phyloP scores from a whole-genome alignment of 2,329 filamentous ascomycete species.

The Phymatotrichopsis omnivora region DNA sequence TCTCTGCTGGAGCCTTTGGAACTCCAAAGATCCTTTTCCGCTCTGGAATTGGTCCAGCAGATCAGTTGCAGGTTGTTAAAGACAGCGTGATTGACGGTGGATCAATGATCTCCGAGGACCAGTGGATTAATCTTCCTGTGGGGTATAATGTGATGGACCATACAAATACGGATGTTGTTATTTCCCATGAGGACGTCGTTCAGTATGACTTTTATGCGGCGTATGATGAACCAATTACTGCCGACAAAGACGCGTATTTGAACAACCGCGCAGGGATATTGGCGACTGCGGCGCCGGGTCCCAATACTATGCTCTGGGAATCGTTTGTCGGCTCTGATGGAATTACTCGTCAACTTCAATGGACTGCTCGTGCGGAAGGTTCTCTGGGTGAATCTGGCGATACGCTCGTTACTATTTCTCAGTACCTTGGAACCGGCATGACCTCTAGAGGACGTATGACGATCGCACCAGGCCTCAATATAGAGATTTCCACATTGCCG shows the following conservation, averaged over 20 bases:
- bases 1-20: slow-evolving; percentile 60
- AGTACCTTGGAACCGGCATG: slow-evolving; percentile 45
- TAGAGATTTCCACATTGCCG: slow-evolving; percentile 47
- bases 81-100: slow-evolving; percentile 41
- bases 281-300: slow-evolving; percentile 40
- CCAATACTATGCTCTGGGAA: slow-evolving; percentile 30
- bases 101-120: slow-evolving; percentile 41
- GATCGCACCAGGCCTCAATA: slow-evolving; percentile 36
- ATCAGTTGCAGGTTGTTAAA: slow-evolving; percentile 42
- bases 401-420: slow-evolving; percentile 40
- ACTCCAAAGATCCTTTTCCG: slow-evolving; percentile 58
- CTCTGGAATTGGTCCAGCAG: slow-evolving; percentile 56
- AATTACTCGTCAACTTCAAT: slow-evolving; percentile 53
- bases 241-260: slow-evolving; percentile 42
- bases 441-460: slow-evolving; percentile 41
- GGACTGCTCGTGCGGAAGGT: slow-evolving; percentile 54
- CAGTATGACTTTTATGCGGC: slow-evolving; percentile 59
- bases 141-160: slow-evolving; percentile 50
- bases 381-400: slow-evolving; percentile 38
- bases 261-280: slow-evolving; percentile 43
- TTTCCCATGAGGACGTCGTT: slow-evolving; percentile 43
- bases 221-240: slow-evolving; percentile 41
- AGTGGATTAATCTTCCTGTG: slow-evolving; percentile 51
- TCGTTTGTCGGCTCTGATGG: slow-evolving; percentile 43
- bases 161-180: slow-evolving; percentile 49